These are phyloP conservation scores for Durio zibethinus DNA, from an alignment of 345 rosid genomes.

Conservation along the genomic window DNA sequence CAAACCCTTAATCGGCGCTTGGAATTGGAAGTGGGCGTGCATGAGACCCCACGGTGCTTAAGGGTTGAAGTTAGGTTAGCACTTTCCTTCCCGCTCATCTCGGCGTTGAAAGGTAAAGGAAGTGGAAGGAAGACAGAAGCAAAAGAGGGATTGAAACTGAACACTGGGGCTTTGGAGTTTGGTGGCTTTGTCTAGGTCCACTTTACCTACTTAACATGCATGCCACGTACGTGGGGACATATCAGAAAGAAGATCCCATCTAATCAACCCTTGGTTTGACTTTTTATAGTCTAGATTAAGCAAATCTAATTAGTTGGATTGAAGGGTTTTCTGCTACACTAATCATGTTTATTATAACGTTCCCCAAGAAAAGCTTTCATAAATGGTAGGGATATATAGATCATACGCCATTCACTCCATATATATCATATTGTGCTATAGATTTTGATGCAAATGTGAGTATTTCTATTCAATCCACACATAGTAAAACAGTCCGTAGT, in stretches of 20 bases:
- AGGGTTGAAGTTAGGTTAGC: not conserved
- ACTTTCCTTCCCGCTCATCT: conserved; percentile 11
- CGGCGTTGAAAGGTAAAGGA: conserved; percentile 16
- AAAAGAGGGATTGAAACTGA: not conserved
- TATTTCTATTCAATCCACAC: no score
- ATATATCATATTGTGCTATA: no score
- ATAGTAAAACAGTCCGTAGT: no score
- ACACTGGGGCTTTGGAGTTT: not conserved
- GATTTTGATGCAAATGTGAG: no score
- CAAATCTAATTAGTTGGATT: not conserved
- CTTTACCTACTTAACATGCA: not conserved
- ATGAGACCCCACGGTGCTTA: not conserved
- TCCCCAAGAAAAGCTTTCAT: not conserved
- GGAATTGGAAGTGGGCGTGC: not conserved
- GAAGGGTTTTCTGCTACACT: not conserved
- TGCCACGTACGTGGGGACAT: conserved; percentile 17
- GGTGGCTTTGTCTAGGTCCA: not conserved
- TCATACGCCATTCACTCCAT: no score
- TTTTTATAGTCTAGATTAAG: no score
- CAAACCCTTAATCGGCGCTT: conserved; percentile 10
- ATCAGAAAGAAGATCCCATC: not conserved
- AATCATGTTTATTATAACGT: not conserved
- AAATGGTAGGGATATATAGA: not conserved
- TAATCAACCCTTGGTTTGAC: conserved; percentile 15
- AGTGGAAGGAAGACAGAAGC: not conserved